Evolutionary conservation across 768 basidiomycete species (phyloP).

Genomic region (Boletus vermiculosoides): DNA sequence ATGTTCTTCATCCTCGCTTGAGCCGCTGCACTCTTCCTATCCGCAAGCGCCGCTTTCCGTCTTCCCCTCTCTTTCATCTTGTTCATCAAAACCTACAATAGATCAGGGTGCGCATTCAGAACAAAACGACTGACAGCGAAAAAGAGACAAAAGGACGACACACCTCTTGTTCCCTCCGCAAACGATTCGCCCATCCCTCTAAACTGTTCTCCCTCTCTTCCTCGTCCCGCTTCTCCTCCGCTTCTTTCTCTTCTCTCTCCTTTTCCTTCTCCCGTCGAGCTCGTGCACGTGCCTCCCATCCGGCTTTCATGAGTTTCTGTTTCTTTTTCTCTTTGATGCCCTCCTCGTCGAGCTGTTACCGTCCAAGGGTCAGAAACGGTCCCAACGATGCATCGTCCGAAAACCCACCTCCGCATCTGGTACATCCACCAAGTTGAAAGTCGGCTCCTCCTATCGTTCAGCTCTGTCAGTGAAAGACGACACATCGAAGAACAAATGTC

Average conservation of each 20-base stretch:
- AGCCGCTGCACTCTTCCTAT: slow-evolving; percentile 92
- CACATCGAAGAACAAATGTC: not conserved
- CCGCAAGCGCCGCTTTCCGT: slow-evolving; percentile 76
- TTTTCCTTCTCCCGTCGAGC: slow-evolving; percentile 84
- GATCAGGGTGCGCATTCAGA: not conserved
- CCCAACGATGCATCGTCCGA: not conserved
- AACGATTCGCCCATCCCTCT: slow-evolving; percentile 66
- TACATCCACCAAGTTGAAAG: slow-evolving; percentile 87
- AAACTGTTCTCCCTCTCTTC: slow-evolving; percentile 74
- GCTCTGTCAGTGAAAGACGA: not conserved
- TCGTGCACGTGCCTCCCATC: slow-evolving; percentile 86
- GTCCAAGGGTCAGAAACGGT: not conserved
- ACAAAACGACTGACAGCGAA: not conserved
- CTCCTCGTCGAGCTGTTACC: slow-evolving; percentile 76
- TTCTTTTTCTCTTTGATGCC: slow-evolving; percentile 91
- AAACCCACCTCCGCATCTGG: slow-evolving; percentile 78
- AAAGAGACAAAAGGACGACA: slow-evolving; percentile 8
- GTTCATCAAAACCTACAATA: slow-evolving; percentile 63
- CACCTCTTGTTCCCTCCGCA: slow-evolving; percentile 83
- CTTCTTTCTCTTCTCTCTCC: slow-evolving; percentile 66
- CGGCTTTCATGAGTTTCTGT: slow-evolving; percentile 90
- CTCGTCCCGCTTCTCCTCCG: slow-evolving; percentile 61
- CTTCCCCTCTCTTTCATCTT: slow-evolving; percentile 84
- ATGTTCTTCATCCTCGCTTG: slow-evolving; percentile 97
- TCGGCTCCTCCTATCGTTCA: slow-evolving; percentile 64